Evolutionary conservation across 1,284 basidiomycete genomes (phyloP), one percentile per base, ranked within the genome.

Genomic region (Dichomitus squalens): DNA sequence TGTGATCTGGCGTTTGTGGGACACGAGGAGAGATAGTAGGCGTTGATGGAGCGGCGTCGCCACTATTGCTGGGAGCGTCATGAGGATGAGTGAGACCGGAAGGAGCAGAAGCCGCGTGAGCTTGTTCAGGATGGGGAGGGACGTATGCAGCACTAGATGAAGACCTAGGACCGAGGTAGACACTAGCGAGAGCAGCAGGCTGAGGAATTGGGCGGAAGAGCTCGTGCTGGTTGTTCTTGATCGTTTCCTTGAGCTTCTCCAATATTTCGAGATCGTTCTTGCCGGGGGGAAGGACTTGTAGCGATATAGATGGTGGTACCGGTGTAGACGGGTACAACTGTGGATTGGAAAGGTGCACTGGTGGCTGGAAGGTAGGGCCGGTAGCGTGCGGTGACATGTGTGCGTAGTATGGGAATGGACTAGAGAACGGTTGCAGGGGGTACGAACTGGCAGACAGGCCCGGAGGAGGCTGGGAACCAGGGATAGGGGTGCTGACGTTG

Each of bases 171-270:
- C 88, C 88, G 57, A 82, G 72, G 72, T 86, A 90, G 58, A 88
- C 73, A 57, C 75, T 78, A 40, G 83, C 85, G 46, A 91, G 80
- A 53, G 79, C 80, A 29, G 76, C 75, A 40, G 88, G 89, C 60
- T 84, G 80, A 38, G 88, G 87, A 52, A 82, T 68, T 27, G 88
- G 81, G 35, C 81, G 81, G 67, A 83, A 91, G 61, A 84, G 75
- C 52, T 86, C 82, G 68, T 91, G 88, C 66, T 91, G 88, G 53
- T 83, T 82, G 38, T 76, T 80, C 67, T 84, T 87, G 71, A 91
- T 90, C 53, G 81, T 76, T 36, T 82, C 75, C 71, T 91, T 91
- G 68, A 91, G 81, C 55, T 83, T 83, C 72, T 90, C 84, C 58
- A 90, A 78, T 44, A 84, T 79, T 68, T 88, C 86, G 59, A 90